Conservation (phyloP, 2,329 filamentous ascomycete genomes). For the Diaporthe batatas region DNA sequence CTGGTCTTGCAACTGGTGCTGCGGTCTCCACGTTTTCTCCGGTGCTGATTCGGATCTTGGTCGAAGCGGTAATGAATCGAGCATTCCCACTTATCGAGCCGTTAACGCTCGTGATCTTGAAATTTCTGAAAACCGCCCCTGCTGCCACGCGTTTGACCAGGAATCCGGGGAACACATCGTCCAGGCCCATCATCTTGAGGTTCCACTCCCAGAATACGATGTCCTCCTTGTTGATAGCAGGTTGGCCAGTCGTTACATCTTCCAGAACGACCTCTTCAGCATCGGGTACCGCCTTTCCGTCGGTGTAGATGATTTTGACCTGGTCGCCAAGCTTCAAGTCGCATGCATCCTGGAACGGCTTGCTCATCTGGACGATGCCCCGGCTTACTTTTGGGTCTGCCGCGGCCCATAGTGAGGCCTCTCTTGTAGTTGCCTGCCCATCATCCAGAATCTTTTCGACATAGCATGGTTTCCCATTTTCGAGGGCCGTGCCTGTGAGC, state of each 20-base stretch:
- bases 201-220: slow-evolving; percentile 54
- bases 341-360: slow-evolving; percentile 79
- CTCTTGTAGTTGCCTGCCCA: slow-evolving; percentile 48
- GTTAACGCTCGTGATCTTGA: slow-evolving; percentile 71
- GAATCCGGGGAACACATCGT: slow-evolving; percentile 78
- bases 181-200: slow-evolving; percentile 60
- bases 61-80: slow-evolving; percentile 56
- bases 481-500: slow-evolving; percentile 56
- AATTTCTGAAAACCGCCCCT: slow-evolving; percentile 70
- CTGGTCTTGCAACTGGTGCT: slow-evolving; percentile 43
- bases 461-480: slow-evolving; percentile 55
- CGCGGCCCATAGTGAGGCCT: slow-evolving; percentile 65
- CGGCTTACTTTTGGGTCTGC: slow-evolving; percentile 70
- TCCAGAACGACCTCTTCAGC: slow-evolving; percentile 71
- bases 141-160: slow-evolving; percentile 74
- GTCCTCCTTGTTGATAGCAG: slow-evolving; percentile 51
- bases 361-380: slow-evolving; percentile 79
- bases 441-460: slow-evolving; percentile 45
- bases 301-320: slow-evolving; percentile 69
- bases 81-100: slow-evolving; percentile 59
- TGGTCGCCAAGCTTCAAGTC: slow-evolving; percentile 80
- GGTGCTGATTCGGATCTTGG: slow-evolving; percentile 48
- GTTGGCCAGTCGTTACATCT: slow-evolving; percentile 63
- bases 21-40: slow-evolving; percentile 55
- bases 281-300: slow-evolving; percentile 63